Evolutionary conservation across 1,284 basidiomycete species (phyloP).

Genomic region (Phylloporus gajari): DNA sequence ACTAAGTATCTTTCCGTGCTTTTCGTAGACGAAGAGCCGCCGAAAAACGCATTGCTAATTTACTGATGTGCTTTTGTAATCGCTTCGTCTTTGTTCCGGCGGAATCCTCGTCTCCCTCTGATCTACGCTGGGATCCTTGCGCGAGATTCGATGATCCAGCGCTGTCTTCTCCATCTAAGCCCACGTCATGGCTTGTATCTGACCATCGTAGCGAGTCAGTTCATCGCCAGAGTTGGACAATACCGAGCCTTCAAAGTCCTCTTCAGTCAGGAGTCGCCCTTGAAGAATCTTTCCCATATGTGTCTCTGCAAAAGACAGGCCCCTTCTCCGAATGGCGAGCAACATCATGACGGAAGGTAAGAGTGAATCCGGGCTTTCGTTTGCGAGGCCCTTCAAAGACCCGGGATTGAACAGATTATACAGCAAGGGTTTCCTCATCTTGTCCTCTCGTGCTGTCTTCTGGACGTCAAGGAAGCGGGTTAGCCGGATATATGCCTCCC

Average conservation of each 20-base stretch:
- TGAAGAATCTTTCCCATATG: conserved; percentile 2
- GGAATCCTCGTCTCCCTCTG: too few relatives aligned
- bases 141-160: too few relatives aligned
- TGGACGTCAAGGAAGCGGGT: conserved; percentile 4
- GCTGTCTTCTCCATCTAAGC: too few relatives aligned
- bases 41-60: too few relatives aligned
- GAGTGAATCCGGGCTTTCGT: background rate
- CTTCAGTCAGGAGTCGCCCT: background rate
- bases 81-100: too few relatives aligned
- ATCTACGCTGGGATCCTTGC: too few relatives aligned
- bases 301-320: background rate
- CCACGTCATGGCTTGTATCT: too few relatives aligned
- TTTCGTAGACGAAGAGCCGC: too few relatives aligned
- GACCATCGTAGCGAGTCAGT: too few relatives aligned
- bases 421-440: conserved; percentile 5
- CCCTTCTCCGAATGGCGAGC: background rate
- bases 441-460: conserved; percentile 27
- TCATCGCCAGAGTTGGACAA: too few relatives aligned
- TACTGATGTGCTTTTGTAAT: too few relatives aligned
- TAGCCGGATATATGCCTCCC: background rate
- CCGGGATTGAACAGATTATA: background rate
- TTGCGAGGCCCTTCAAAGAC: conserved; percentile 49
- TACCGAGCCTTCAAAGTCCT: background rate
- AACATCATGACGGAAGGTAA: background rate
- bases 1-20: too few relatives aligned